Conservation (phyloP, 352 stramenopile genomes). For the Pythium sukuiense region DNA sequence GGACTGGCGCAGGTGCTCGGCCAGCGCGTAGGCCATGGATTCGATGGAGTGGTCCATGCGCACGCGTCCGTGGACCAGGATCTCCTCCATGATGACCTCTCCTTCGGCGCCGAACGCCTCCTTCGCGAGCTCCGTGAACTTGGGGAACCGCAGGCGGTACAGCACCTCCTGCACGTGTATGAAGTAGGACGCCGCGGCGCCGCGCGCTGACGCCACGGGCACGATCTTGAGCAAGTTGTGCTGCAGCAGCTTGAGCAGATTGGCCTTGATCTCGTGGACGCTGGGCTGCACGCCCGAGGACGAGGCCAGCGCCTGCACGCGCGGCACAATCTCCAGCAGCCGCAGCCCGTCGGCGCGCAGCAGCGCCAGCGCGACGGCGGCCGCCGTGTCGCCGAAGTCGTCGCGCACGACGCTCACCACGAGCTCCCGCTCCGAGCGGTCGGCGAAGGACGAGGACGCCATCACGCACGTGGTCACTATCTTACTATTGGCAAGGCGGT, state of each 20-base stretch:
- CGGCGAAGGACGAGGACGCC: constrained; percentile 37
- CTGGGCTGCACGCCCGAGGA: constrained; percentile 34
- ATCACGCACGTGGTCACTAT: background rate
- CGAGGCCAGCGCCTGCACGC: constrained; percentile 44
- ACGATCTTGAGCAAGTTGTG: constrained; percentile 82
- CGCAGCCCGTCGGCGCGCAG: constrained; percentile 68
- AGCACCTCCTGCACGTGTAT: constrained; percentile 81
- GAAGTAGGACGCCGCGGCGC: constrained; percentile 44
- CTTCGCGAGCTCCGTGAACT: constrained; percentile 81
- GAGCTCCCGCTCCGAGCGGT: constrained; percentile 71
- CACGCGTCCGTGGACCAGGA: constrained; percentile 81
- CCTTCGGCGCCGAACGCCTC: constrained; percentile 74
- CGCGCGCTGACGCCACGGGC: constrained; percentile 33
- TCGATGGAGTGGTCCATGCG: constrained; percentile 86
- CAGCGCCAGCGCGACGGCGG: constrained; percentile 56
- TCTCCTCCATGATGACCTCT: constrained; percentile 87
- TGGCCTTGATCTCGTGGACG: constrained; percentile 78
- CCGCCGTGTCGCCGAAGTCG: constrained; percentile 75
- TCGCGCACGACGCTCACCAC: constrained; percentile 76
- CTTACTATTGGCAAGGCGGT: background rate
- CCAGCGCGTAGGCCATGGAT: constrained; percentile 78
- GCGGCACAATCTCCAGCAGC: constrained; percentile 62
- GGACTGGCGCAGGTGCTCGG: constrained; percentile 51
- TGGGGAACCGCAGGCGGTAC: constrained; percentile 83
- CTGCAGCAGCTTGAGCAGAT: constrained; percentile 84